A percentile compares a stretch with the other conserved stretches of the same genome.
Evolutionary conservation across 2,329 filamentous ascomycete species (phyloP).

Genomic region (Neonectria punicea): DNA sequence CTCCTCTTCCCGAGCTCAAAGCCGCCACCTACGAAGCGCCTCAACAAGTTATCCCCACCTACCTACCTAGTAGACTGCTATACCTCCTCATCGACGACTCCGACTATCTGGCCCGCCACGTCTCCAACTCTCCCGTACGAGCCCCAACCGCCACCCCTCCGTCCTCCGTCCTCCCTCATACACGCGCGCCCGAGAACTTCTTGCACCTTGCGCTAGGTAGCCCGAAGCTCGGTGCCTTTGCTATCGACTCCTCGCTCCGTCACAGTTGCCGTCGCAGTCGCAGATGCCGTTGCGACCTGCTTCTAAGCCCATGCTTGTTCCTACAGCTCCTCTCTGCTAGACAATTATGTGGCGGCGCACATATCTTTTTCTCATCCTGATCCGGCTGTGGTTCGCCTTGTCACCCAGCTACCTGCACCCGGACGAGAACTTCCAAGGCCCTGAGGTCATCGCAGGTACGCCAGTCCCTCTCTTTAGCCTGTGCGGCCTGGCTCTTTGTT

Average conservation of each 20-base stretch:
- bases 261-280: conserved; percentile 18
- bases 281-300: conserved; percentile 33
- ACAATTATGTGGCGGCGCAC: conserved; percentile 87
- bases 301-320: conserved; percentile 43
- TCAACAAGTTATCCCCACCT: background rate
- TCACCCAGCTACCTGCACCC: conserved; percentile 97
- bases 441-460: conserved; percentile 95
- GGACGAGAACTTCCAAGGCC: conserved; percentile 98
- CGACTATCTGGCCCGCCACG: conserved; percentile 7
- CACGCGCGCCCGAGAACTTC: background rate
- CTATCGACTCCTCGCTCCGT: background rate
- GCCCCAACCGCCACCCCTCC: conserved; percentile 6
- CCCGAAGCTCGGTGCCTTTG: conserved; percentile 11
- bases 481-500: background rate
- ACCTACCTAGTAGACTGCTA: too few relatives aligned
- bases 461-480: conserved; percentile 28
- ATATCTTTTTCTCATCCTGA: conserved; percentile 84
- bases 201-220: background rate
- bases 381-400: conserved; percentile 93
- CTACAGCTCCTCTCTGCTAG: conserved; percentile 33
- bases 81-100: background rate
- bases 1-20: background rate
- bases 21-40: background rate
- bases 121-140: conserved; percentile 2
- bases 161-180: background rate